Evolutionary conservation across 305 asterid genomes (phyloP), one percentile per base, ranked within the genome.

Genomic region (Solanum hybrid): DNA sequence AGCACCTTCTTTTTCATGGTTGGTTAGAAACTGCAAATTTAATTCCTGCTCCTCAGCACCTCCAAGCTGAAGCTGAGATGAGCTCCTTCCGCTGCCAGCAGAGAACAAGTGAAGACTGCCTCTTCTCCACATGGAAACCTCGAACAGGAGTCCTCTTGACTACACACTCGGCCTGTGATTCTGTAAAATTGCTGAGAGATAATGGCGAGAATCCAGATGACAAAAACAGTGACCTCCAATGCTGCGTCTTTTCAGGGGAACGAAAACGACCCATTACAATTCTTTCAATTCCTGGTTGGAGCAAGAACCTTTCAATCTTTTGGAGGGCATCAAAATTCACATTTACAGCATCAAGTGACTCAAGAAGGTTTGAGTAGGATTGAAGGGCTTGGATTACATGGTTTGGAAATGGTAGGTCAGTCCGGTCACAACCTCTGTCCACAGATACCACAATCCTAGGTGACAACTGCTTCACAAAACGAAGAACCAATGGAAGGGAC

Each of bases 11-110:
- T 75, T 73, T 27, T 77, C 6, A 92, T 84, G 86, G 75, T 86
- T 40, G 88, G 88, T 51, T 42, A 87, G 79, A 66, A 37, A 69
- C 40, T 22, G 79, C 85, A 88, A 89, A 66, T 56, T 85, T 85
- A 56, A 31, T 32, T 56, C 84, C 87, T 78, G 79, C 88, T 81
- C 85, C 60, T 93, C 90, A 94, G 94, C 98, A 96, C 92, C 97
- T 95, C 99, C 99, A 97, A 80, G 99, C 99, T 3, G 99, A 95
- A 69, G 96, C 99, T 32, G 99, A 95, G 89, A 96, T 91, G 72
- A 97, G 96, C 93, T 97, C 99, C 95, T 97, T 95, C 89, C 97
- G 88, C 86, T 95, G 98, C 99, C 99, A 97, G 89, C 99, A 94
- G 32, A 97, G 98, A 64, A 95, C 97, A 12, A 97, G 98, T 5